A percentile compares a stretch with the other conserved stretches of the same genome.
These are phyloP conservation scores for Plantago lanceolata DNA, from an alignment of 305 asterid genomes.

Conservation along the genomic window DNA sequence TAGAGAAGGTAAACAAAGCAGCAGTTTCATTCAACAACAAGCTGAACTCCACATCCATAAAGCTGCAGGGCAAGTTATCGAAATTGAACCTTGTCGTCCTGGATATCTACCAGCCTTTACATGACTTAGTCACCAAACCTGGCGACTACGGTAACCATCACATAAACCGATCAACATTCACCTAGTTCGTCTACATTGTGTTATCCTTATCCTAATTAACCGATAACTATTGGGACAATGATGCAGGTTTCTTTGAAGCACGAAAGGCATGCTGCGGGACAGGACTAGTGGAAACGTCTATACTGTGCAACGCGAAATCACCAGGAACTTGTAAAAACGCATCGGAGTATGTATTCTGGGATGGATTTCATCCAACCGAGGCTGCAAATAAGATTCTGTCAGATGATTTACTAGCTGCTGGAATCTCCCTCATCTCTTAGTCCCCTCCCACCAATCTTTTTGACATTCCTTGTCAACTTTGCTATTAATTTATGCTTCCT, in stretches of 20 bases:
- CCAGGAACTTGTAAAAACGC: conserved; percentile 81
- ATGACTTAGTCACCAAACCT: conserved; percentile 61
- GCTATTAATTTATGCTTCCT: neutral
- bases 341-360: conserved; percentile 78
- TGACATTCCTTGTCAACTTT: neutral
- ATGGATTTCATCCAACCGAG: conserved; percentile 78
- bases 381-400: conserved; percentile 73
- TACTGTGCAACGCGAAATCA: conserved; percentile 64
- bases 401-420: conserved; percentile 63
- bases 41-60: conserved; percentile 63
- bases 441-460: neutral
- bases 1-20: conserved; percentile 53
- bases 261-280: conserved; percentile 90
- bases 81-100: conserved; percentile 65
- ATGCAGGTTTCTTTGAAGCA: conserved; percentile 71
- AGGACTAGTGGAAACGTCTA: conserved; percentile 72
- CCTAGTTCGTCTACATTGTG: neutral
- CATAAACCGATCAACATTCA: neutral
- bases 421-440: conserved; percentile 59
- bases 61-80: conserved; percentile 42
- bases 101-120: conserved; percentile 70
- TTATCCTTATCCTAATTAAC: no score
- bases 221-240: neutral
- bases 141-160: conserved; percentile 47
- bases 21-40: conserved; percentile 67